These are phyloP conservation scores for Plasmodium chabaudi DNA, from an alignment of 169 alveolate genomes.

Conservation along the genomic window DNA sequence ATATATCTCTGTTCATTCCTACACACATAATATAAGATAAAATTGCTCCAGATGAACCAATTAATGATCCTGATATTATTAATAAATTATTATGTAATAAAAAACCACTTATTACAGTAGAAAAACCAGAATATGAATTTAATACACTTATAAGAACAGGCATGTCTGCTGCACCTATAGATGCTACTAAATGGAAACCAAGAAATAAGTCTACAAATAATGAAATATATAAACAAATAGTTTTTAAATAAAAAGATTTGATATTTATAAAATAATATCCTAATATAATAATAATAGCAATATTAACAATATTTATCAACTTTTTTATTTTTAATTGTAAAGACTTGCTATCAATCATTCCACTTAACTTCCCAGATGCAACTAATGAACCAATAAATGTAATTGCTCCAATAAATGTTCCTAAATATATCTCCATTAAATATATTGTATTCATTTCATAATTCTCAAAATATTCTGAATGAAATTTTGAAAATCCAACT, in stretches of 20 bases:
- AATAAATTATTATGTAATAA: slow-evolving; percentile 91
- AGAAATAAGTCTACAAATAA: slow-evolving; percentile 83
- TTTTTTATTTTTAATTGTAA: slow-evolving; percentile 87
- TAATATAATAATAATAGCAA: slow-evolving; percentile 76
- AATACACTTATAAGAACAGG: slow-evolving; percentile 95
- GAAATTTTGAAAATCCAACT: slow-evolving; percentile 87
- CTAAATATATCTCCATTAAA: slow-evolving; percentile 84
- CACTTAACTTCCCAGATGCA: slow-evolving; percentile 94
- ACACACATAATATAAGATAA: slow-evolving; percentile 95
- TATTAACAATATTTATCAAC: slow-evolving; percentile 77
- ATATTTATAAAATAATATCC: slow-evolving; percentile 76
- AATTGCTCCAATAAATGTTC: slow-evolving; percentile 92
- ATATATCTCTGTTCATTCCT: slow-evolving; percentile 94
- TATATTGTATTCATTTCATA: slow-evolving; percentile 77
- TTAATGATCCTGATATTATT: slow-evolving; percentile 94
- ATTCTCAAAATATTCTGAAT: slow-evolving; percentile 75
- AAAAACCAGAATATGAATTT: slow-evolving; percentile 95
- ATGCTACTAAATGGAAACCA: slow-evolving; percentile 91
- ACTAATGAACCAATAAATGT: slow-evolving; percentile 95
- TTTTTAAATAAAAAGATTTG: slow-evolving; percentile 54
- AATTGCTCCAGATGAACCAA: slow-evolving; percentile 96
- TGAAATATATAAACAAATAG: slow-evolving; percentile 77
- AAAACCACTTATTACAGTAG: slow-evolving; percentile 94
- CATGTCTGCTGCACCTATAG: slow-evolving; percentile 97
- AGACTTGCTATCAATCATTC: slow-evolving; percentile 86